Base-by-base conservation (phyloP, 352 stramenopile genomes). In the Phytophthora sp. region DNA sequence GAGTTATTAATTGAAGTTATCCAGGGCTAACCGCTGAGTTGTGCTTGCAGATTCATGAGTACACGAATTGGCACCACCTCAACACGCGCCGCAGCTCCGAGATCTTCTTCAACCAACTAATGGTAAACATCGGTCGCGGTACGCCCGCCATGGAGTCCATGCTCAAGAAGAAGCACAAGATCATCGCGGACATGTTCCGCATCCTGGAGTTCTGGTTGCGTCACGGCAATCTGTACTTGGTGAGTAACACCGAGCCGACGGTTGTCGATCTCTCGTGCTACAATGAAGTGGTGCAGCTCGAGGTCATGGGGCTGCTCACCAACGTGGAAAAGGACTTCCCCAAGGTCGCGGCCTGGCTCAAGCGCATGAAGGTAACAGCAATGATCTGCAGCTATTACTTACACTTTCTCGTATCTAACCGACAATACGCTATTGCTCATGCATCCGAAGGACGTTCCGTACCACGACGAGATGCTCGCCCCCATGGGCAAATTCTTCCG, bases 11-110 rank as follows among this genome's bases (percentile, higher is more conserved):
- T 6, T 39, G 15, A 50, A 15, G 18, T 27, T 57, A 20, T 33
- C 18, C 6, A 15, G 33, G 7, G 20, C 30, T 58, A 42, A 41
- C 41, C 36, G 18, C 13, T 42, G 16, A 31, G 21, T 13, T 29
- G 49, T 29, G 39, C 39, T 44, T 30, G 15, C 56, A 91, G 81
- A 91, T 91, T 66, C 69, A 90, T 51, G 83, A 91, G 74, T 91
- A 91, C 72, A 88, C 76, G 65, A 80, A 91, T 70, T 92, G 84
- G 84, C 84, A 92, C 61, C 84, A 92, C 74, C 76, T 82, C 36
- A 90, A 90, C 62, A 76, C 82, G 51, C 84, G 84, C 33, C 67
- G 67, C 26, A 84, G 76, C 57, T 86, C 77, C 2, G 61, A 90
- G 61, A 80, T 91, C 50, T 89, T 89, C 63, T 73, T 88, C 21